These are phyloP conservation scores for Lasiodiplodia hormozganensis DNA, from an alignment of 2,329 filamentous ascomycete genomes.

Conservation along the genomic window DNA sequence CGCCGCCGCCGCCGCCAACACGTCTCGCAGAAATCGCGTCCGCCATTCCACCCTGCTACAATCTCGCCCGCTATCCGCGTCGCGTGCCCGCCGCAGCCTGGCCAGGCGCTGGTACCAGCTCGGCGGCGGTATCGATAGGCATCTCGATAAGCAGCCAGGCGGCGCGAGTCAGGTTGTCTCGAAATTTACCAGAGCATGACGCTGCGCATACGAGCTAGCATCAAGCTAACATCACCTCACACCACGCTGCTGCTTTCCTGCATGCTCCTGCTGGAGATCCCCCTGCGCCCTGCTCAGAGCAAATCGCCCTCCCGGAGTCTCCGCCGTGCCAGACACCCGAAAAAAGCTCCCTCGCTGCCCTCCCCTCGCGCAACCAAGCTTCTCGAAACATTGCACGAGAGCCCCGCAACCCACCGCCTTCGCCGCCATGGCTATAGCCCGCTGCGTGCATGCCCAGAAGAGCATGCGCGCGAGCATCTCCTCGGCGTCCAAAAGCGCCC, in stretches of 20 bases:
- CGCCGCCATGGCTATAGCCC: constrained; percentile 21
- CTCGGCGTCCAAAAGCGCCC: not conserved
- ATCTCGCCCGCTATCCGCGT: not conserved
- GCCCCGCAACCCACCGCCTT: constrained; percentile 7
- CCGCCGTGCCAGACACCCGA: not conserved
- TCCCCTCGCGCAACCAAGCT: not conserved
- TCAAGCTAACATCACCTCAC: constrained; percentile 21
- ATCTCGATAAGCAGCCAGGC: not conserved
- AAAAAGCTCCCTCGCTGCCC: not conserved
- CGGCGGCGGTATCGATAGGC: constrained; percentile 1
- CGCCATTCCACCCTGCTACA: not conserved
- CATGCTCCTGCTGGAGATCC: not conserved
- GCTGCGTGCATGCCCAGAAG: constrained; percentile 9
- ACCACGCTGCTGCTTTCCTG: constrained; percentile 9
- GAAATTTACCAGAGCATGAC: constrained; percentile 18
- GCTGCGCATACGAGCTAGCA: constrained; percentile 16
- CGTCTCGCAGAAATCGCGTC: not conserved
- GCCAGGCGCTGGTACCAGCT: not conserved
- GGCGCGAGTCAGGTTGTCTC: constrained; percentile 16
- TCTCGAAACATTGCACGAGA: constrained; percentile 5
- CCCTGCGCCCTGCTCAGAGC: not conserved
- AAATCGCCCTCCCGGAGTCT: not conserved
- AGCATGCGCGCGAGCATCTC: constrained; percentile 8
- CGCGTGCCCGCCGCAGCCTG: not conserved
- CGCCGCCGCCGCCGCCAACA: not conserved